Evolutionary conservation across 371 early-diverging fungal genomes (phyloP).

Genomic region (Capillidium rhysosporum): DNA sequence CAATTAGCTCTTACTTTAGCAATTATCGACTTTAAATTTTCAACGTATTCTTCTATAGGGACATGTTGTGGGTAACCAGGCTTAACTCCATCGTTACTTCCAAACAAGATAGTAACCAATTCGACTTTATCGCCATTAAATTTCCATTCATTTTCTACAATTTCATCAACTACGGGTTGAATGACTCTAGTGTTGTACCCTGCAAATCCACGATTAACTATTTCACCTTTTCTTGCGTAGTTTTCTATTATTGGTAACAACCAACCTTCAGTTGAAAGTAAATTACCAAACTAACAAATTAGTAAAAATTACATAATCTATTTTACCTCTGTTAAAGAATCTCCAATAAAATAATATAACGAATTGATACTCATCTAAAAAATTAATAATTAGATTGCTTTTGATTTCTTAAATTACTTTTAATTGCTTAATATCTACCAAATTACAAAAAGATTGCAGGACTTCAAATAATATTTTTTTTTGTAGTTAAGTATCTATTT

Average conservation of each 20-base stretch:
- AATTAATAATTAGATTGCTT: too few relatives aligned
- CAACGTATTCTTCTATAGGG: slow-evolving; percentile 29
- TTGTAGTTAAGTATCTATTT: too few relatives aligned
- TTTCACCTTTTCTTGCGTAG: slow-evolving; percentile 50
- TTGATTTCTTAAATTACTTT: too few relatives aligned
- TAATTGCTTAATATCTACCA: too few relatives aligned
- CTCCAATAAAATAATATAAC: slow-evolving; percentile 19
- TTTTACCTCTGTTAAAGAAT: slow-evolving; percentile 49
- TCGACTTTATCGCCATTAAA: slow-evolving; percentile 14
- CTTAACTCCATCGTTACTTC: slow-evolving; percentile 63
- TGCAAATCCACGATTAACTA: slow-evolving; percentile 59
- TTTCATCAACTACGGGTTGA: slow-evolving; percentile 22
- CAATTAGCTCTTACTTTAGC: slow-evolving; percentile 23
- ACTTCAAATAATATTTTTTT: too few relatives aligned
- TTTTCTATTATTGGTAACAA: slow-evolving; percentile 36
- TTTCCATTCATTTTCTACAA: slow-evolving; percentile 38
- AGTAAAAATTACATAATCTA: background rate
- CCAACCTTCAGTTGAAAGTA: slow-evolving; percentile 37
- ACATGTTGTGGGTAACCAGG: slow-evolving; percentile 36
- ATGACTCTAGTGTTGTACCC: slow-evolving; percentile 16
- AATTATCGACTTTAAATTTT: slow-evolving; percentile 34
- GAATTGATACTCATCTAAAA: background rate
- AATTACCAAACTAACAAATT: slow-evolving; percentile 27
- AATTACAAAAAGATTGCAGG: too few relatives aligned
- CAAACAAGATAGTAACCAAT: slow-evolving; percentile 53